Base-by-base conservation (phyloP, 2,329 filamentous ascomycete genomes). In the Neonectria sp. region DNA sequence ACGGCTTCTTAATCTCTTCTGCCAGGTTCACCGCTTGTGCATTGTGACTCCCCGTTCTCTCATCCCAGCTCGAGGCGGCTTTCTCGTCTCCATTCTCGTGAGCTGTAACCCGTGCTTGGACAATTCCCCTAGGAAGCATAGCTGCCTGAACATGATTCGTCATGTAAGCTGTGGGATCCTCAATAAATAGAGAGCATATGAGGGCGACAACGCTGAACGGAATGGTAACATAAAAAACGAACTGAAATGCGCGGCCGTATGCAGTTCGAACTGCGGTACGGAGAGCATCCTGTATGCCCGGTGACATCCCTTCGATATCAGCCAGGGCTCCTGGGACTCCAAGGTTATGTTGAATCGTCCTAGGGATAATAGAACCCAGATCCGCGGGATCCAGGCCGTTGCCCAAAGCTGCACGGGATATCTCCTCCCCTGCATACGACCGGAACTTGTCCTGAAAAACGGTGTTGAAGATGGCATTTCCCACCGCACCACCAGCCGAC, bases 401-500 rank as follows among this genome's bases (percentile, higher is more conserved):
- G 2, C 24, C 17, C 0, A 68, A 5, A 2, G 66, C 66, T 6
- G 53, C 64, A 0, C 24, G 40, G 6, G 37, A 9, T 3, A 68
- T 68, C 27, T 68, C 66, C 3, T 67, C 46, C 1, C 46, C 64
- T 4, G 66, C 66, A 8, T 59, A 68, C 0, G 33, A 9, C 2
- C 60, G 27, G 40, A 68, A 68, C 53, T 68, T 68, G 6, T 67
- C 58, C 21, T 57, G 52, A n/a, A 68, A 67, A 15, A 68, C 48
- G 0, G 66, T 68, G 43, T 68, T 67, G 27, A 68, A 68, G 24
- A 68, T 58, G 6, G 66, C 58, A 25, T 68, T 68, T 27, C 66
- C 66, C 1, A 68, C 66, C 0, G 66, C 66, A 33, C 66, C 66
- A 4, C 66, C 66, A 0, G 64, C 43, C 0, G 68, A 69, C 7